Evolutionary conservation across 2,329 filamentous ascomycete species (phyloP).

Genomic region (Phialocephala subalpina): DNA sequence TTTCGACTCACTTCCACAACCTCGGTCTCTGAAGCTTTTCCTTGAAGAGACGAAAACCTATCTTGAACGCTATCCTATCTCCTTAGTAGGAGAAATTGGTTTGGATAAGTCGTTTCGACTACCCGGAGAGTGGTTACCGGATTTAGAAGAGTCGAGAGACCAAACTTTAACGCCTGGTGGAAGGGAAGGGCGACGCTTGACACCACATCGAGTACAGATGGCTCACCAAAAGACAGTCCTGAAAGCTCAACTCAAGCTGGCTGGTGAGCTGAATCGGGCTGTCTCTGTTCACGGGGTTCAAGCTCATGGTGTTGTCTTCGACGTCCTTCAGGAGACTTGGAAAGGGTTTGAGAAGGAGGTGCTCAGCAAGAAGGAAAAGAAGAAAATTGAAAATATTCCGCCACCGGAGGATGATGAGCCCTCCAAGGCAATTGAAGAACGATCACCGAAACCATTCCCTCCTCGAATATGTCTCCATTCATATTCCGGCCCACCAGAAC

Average conservation of each 20-base stretch:
- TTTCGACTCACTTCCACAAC: constrained; percentile 63
- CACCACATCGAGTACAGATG: constrained; percentile 71
- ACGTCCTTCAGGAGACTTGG: constrained; percentile 72
- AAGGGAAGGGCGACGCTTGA: constrained; percentile 73
- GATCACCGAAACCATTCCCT: constrained; percentile 71
- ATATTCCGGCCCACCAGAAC: constrained; percentile 80
- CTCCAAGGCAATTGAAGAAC: constrained; percentile 44
- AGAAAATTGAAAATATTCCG: constrained; percentile 51
- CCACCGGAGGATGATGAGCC: constrained; percentile 43
- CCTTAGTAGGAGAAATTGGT: constrained; percentile 80
- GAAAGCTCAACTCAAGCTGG: constrained; percentile 73
- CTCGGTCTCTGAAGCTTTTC: constrained; percentile 65
- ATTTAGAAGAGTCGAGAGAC: constrained; percentile 50
- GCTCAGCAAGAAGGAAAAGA: constrained; percentile 65
- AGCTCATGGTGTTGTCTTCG: constrained; percentile 67
- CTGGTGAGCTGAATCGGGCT: constrained; percentile 74
- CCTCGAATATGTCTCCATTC: constrained; percentile 94
- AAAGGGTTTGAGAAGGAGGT: constrained; percentile 72
- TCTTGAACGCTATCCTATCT: constrained; percentile 65
- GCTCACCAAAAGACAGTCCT: constrained; percentile 74
- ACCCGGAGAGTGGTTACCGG: constrained; percentile 63
- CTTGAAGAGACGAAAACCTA: constrained; percentile 62
- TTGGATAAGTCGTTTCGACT: constrained; percentile 81
- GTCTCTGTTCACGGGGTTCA: constrained; percentile 76
- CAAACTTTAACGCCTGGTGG: constrained; percentile 70